Conservation (phyloP, 2,329 filamentous ascomycete genomes). For the Arthrobotrys pseudoclavata region DNA sequence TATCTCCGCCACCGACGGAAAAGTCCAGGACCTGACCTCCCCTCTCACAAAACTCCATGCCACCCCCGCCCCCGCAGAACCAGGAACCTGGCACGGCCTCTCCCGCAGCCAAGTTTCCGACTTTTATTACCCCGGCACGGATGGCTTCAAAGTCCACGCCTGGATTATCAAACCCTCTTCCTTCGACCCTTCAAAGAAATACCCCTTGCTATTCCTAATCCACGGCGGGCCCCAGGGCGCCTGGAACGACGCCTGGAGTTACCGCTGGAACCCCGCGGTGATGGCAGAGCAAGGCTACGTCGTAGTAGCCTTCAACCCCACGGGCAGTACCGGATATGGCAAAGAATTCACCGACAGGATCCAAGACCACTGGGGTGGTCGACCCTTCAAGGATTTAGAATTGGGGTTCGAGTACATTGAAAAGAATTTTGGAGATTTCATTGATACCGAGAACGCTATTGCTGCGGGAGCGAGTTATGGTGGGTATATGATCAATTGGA, state of each 20-base stretch:
- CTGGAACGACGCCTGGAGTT: slow-evolving; percentile 82
- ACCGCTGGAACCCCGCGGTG: slow-evolving; percentile 86
- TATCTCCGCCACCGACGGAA: slow-evolving; percentile 65
- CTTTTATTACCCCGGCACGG: slow-evolving; percentile 78
- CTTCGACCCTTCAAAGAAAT: slow-evolving; percentile 79
- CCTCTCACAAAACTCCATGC: slow-evolving; percentile 37
- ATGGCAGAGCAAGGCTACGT: slow-evolving; percentile 91
- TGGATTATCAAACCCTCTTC: slow-evolving; percentile 76
- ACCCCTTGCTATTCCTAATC: slow-evolving; percentile 82
- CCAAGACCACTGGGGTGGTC: slow-evolving; percentile 81
- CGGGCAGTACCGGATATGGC: slow-evolving; percentile 85
- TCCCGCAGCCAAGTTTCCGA: slow-evolving; percentile 74
- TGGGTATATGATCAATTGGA: slow-evolving; percentile 88
- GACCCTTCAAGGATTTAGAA: slow-evolving; percentile 85
- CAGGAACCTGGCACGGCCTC: slow-evolving; percentile 69
- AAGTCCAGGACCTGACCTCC: slow-evolving; percentile 67
- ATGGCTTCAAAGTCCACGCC: slow-evolving; percentile 76
- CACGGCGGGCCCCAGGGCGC: slow-evolving; percentile 86
- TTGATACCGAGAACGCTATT: slow-evolving; percentile 78
- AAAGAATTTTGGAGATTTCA: slow-evolving; percentile 70
- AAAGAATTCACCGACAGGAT: slow-evolving; percentile 83
- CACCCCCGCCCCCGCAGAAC: slow-evolving; percentile 21
- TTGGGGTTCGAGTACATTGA: slow-evolving; percentile 81
- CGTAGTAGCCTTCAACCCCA: slow-evolving; percentile 84
- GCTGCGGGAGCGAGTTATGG: slow-evolving; percentile 82